Evolutionary conservation across 495 filamentous ascomycete species (phyloP), one percentile per base, ranked within the genome.

Genomic region (Penicillium subrubescens): DNA sequence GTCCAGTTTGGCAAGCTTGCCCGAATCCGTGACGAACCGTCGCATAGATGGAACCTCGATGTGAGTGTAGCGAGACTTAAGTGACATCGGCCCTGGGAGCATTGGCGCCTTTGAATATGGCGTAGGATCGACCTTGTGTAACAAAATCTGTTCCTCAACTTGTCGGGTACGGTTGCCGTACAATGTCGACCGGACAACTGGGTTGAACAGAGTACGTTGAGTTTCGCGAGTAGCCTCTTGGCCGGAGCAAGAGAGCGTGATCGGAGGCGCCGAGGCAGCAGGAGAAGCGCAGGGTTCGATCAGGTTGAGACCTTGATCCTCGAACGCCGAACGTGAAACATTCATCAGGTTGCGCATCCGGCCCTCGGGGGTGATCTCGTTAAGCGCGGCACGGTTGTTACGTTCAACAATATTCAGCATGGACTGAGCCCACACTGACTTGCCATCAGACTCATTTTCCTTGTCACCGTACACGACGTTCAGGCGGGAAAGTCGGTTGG

Each of bases 21-120:
- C 95, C 15, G 93, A 97, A 73, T 98, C 95, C 6, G 94, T 97
- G 57, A 99, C 95, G 73, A 99, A 98, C 67, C 96, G 93, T 43
- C 90, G 88, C 95, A 99, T 99, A n/a, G 92, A 97, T 0, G 95
- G 95, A 34, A 97, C 93, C 65, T 89, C 86, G 69, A 99, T 96
- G 70, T 92, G 89, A 35, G 90, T 96, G 77, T 92, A 97, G 31
- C 90, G 87, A 58, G 85, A 83, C 77, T 94, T 94, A 68, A 88
- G 83, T 25, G 91, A 92, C 35, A 89, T 85, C 8, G 95, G 93
- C 17, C 81, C 75, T 35, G 95, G 93, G 4, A 97, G 81, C 72
- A 92, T 84, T 5, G 81, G 71, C 10, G 83, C 79, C 8, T 82
- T 69, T 10, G 92, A 88, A 69, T 90, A 92, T 21, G 81, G 79